Conservation (phyloP, 2,329 filamentous ascomycete species). For the Penicillium oxalicum region DNA sequence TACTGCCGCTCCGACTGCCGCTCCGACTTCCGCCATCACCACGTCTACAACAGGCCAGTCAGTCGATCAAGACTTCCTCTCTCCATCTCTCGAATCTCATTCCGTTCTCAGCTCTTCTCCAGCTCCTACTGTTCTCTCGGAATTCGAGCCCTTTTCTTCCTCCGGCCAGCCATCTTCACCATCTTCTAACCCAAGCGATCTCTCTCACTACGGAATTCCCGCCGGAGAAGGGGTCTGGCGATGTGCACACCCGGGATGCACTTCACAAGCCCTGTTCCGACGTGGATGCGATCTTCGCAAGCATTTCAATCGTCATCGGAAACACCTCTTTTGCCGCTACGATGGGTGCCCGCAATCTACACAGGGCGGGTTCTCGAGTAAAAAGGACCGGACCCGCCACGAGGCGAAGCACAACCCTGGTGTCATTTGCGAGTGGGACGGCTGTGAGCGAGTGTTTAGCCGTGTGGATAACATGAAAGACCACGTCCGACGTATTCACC, state of each 20-base stretch:
- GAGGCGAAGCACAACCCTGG: constrained; percentile 59
- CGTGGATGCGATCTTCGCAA: constrained; percentile 58
- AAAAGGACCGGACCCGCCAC: constrained; percentile 57
- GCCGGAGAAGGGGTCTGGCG: constrained; percentile 45
- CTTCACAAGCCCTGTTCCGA: constrained; percentile 53
- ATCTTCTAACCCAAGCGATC: constrained; percentile 18
- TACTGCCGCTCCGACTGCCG: background rate
- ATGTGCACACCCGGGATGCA: constrained; percentile 54
- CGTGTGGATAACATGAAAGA: constrained; percentile 58
- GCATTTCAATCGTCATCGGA: constrained; percentile 58
- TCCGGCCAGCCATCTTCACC: constrained; percentile 8
- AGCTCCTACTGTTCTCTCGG: constrained; percentile 10
- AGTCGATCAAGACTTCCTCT: constrained; percentile 9
- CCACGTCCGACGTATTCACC: constrained; percentile 42
- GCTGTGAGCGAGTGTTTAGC: constrained; percentile 54
- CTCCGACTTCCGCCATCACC: background rate
- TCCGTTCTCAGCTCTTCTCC: constrained; percentile 14
- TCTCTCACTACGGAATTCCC: constrained; percentile 30
- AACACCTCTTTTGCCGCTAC: constrained; percentile 56
- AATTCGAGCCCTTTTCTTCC: constrained; percentile 11
- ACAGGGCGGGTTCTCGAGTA: constrained; percentile 56
- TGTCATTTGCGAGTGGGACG: constrained; percentile 54
- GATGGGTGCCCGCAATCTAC: constrained; percentile 53
- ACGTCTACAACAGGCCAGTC: background rate
- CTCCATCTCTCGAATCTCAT: constrained; percentile 9